A percentile compares a stretch with the other conserved stretches of the same genome.
These are phyloP conservation scores for Ophiocordyceps unilateralis DNA, from an alignment of 2,329 filamentous ascomycete genomes.

Conservation along the genomic window DNA sequence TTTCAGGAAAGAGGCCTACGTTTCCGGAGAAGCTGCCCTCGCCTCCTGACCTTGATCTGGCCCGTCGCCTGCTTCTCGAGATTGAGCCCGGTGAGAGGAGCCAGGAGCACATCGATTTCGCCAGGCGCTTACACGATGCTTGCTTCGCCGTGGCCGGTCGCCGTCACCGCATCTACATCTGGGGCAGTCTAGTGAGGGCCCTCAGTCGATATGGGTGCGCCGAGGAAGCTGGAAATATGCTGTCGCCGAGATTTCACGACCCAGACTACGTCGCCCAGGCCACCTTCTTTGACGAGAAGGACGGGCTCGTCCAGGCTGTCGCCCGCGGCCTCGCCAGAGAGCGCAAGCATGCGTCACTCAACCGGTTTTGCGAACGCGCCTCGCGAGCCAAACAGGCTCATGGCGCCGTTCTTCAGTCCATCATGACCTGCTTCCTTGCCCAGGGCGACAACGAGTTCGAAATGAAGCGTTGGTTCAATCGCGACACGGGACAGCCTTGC, in stretches of 20 bases:
- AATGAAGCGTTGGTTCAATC: slow-evolving; percentile 40
- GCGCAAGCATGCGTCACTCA: slow-evolving; percentile 37
- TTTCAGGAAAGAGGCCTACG: slow-evolving; percentile 4
- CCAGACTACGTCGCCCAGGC: slow-evolving; percentile 4
- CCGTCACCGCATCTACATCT: slow-evolving; percentile 5
- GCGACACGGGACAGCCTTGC: slow-evolving; percentile 21
- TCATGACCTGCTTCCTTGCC: slow-evolving; percentile 47
- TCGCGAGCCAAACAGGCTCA: slow-evolving; percentile 27
- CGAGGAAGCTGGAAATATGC: slow-evolving; percentile 29
- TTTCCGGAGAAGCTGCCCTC: slow-evolving; percentile 14
- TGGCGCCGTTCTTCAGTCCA: slow-evolving; percentile 26
- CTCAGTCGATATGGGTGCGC: slow-evolving; percentile 38
- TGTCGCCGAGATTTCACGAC: slow-evolving; percentile 17
- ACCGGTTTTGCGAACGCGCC: slow-evolving; percentile 35
- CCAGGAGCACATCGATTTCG: slow-evolving; percentile 28
- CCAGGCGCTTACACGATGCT: slow-evolving; percentile 22
- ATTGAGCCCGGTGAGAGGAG: slow-evolving; percentile 24
- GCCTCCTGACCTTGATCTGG: slow-evolving; percentile 24
- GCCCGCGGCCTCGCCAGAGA: slow-evolving; percentile 42
- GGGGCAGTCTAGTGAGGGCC: slow-evolving; percentile 17
- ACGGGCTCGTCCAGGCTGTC: slow-evolving; percentile 12
- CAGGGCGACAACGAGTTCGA: background rate
- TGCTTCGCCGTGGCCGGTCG: slow-evolving; percentile 4
- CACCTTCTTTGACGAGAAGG: slow-evolving; percentile 6
- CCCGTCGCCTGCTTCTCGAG: slow-evolving; percentile 24